Conservation (phyloP, 495 filamentous ascomycete species). For the Thozetella sp. region DNA sequence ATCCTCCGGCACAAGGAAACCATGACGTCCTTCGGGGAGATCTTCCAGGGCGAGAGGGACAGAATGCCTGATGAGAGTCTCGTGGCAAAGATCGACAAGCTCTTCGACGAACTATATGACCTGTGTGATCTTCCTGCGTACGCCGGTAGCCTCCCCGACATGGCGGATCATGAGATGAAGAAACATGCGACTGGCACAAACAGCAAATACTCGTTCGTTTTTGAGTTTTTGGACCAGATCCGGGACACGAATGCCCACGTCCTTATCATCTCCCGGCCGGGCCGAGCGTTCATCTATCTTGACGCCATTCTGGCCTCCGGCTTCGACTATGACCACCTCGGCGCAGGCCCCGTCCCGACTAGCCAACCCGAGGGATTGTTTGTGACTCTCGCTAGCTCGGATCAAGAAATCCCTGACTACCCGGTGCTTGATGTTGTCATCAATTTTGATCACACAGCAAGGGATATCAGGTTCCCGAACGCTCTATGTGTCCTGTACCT, state of each 20-base stretch:
- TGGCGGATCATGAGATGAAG: constrained; percentile 27
- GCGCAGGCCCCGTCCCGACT: background rate
- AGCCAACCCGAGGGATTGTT: constrained; percentile 5
- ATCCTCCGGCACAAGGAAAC: constrained; percentile 31
- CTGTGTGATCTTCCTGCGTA: constrained; percentile 45
- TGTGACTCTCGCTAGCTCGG: constrained; percentile 18
- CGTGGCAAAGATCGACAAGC: constrained; percentile 30
- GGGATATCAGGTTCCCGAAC: constrained; percentile 15
- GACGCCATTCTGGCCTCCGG: constrained; percentile 29
- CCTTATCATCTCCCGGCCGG: constrained; percentile 39
- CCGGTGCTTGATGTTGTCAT: constrained; percentile 34
- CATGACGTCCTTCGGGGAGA: constrained; percentile 30
- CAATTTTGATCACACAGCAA: constrained; percentile 39
- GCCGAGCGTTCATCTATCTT: constrained; percentile 36
- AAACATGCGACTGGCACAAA: constrained; percentile 41
- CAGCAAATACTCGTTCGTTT: constrained; percentile 45
- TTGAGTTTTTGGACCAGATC: constrained; percentile 36
- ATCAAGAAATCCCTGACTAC: constrained; percentile 16
- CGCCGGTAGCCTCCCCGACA: constrained; percentile 23
- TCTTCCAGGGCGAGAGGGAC: constrained; percentile 18
- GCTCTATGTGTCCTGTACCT: constrained; percentile 30
- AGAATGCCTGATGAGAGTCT: constrained; percentile 21
- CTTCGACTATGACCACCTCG: constrained; percentile 18
- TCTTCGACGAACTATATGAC: constrained; percentile 37
- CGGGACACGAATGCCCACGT: constrained; percentile 31